These are phyloP conservation scores for Plantago coronopus DNA, from an alignment of 305 asterid species.

Conservation along the genomic window DNA sequence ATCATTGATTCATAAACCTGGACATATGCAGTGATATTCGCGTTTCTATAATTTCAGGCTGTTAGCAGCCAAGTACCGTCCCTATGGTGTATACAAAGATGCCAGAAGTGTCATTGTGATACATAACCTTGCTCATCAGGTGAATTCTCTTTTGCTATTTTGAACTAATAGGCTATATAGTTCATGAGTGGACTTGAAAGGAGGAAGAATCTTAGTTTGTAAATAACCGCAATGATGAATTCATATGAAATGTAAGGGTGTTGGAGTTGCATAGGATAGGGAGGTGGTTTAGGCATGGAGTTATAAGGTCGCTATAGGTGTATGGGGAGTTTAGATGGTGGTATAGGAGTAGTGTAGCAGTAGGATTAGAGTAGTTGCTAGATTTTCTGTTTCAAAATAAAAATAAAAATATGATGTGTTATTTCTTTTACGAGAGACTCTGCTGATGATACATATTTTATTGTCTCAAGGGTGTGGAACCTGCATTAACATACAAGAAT, in stretches of 20 bases:
- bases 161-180: not conserved
- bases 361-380: too few relatives aligned
- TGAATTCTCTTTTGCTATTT: conserved; percentile 24
- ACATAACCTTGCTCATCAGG: conserved; percentile 98
- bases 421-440: not conserved
- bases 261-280: too few relatives aligned
- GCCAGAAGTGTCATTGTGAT: conserved; percentile 76
- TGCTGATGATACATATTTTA: conserved; percentile 15
- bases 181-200: not conserved
- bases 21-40: conserved; percentile 20
- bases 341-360: too few relatives aligned
- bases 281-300: too few relatives aligned
- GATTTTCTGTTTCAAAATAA: too few relatives aligned
- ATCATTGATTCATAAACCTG: not conserved
- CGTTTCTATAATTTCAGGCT: conserved; percentile 51
- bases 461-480: conserved; percentile 74
- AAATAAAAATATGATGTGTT: too few relatives aligned
- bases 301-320: too few relatives aligned
- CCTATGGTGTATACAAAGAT: conserved; percentile 85
- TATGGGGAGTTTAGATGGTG: too few relatives aligned
- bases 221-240: not conserved
- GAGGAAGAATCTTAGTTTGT: not conserved
- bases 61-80: conserved; percentile 89
- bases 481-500: conserved; percentile 64
- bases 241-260: too few relatives aligned